Conservation (phyloP, 495 filamentous ascomycete species). For the Haplographium delicatum region DNA sequence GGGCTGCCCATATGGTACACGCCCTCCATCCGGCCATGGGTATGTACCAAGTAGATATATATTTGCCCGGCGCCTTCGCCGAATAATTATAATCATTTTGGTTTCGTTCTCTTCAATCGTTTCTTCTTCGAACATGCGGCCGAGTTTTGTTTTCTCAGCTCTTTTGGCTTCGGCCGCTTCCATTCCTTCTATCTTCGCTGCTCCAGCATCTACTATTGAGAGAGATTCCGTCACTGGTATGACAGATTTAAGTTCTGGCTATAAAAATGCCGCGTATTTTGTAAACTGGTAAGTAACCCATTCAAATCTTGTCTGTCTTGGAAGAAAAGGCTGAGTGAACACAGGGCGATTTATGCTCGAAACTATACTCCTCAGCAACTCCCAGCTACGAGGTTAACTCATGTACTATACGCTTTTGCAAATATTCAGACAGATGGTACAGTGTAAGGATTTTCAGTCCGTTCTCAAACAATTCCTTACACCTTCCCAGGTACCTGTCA, state of each 20-base stretch:
- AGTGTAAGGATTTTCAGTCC: slow-evolving; percentile 36
- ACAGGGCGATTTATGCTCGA: slow-evolving; percentile 84
- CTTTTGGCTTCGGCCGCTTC: neutral
- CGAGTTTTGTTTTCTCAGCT: neutral
- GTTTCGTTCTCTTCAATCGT: too few relatives aligned
- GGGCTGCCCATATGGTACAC: too few relatives aligned
- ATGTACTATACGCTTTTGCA: slow-evolving; percentile 73
- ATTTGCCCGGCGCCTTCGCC: too few relatives aligned
- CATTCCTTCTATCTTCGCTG: neutral
- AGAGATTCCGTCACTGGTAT: too few relatives aligned
- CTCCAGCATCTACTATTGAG: neutral
- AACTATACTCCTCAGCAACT: slow-evolving; percentile 81
- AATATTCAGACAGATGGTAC: slow-evolving; percentile 59
- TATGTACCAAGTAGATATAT: too few relatives aligned
- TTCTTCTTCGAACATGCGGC: too few relatives aligned
- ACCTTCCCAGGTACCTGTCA: neutral
- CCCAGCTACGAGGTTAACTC: slow-evolving; percentile 77
- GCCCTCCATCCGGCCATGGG: too few relatives aligned
- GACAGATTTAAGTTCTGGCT: too few relatives aligned
- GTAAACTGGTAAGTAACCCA: slow-evolving; percentile 65
- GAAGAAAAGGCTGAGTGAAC: too few relatives aligned
- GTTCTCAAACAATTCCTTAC: neutral
- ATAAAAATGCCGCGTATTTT: slow-evolving; percentile 71
- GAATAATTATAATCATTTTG: too few relatives aligned
- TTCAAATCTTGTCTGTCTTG: too few relatives aligned